Conservation (phyloP, 2,329 filamentous ascomycete species). For the Aspergillus niger region DNA sequence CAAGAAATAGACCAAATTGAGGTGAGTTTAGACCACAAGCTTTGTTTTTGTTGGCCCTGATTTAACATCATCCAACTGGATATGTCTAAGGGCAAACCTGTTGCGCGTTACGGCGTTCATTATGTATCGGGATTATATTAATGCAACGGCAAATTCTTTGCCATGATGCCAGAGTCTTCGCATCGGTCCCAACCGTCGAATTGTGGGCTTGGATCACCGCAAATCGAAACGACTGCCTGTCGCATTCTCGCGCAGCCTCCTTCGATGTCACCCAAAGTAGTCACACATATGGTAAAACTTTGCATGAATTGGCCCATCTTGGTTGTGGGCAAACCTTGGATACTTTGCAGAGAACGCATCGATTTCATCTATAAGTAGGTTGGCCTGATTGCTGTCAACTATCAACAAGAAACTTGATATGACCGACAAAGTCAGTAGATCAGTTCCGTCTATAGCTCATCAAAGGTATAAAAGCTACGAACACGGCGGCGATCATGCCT, state of each 20-base stretch:
- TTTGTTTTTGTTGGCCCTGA: neutral
- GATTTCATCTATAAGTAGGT: slow-evolving; percentile 3
- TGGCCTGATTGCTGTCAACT: neutral
- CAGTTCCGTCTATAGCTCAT: neutral
- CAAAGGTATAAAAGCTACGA: neutral
- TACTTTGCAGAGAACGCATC: slow-evolving; percentile 1
- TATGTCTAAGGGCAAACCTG: neutral
- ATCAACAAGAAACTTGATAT: neutral
- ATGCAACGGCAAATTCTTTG: slow-evolving; percentile 1
- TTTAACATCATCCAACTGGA: neutral
- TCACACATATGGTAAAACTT: slow-evolving; percentile 5
- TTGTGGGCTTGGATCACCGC: neutral
- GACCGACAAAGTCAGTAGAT: neutral
- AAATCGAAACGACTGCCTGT: slow-evolving; percentile 1
- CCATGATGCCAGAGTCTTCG: slow-evolving; percentile 2
- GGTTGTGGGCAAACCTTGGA: slow-evolving; percentile 5
- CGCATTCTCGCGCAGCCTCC: neutral
- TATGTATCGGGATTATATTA: neutral
- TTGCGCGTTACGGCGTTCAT: neutral
- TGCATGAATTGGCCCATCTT: neutral
- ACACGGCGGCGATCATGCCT: neutral
- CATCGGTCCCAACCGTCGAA: slow-evolving; percentile 2
- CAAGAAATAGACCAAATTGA: slow-evolving; percentile 4
- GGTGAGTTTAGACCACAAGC: neutral
- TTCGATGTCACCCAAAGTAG: slow-evolving; percentile 1